A percentile compares a stretch with the other conserved stretches of the same genome.
Conservation (phyloP, 2,329 filamentous ascomycete species). For the Stachybotrys chartarum region DNA sequence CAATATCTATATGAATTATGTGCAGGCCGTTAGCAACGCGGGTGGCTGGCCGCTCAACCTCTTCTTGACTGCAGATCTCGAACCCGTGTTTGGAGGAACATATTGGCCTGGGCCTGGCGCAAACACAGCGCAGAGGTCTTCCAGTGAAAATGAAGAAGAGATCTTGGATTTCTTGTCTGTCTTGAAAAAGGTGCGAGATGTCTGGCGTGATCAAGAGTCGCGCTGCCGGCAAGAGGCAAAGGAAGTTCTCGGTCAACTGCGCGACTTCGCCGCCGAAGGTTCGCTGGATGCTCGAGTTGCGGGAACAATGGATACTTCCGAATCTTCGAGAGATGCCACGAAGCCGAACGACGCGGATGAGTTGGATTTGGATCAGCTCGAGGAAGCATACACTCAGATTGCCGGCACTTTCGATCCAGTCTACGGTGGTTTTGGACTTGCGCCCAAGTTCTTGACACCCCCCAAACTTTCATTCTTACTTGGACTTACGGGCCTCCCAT, state of each 20-base stretch:
- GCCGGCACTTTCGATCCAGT: constrained; percentile 70
- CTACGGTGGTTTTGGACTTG: constrained; percentile 72
- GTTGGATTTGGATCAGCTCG: constrained; percentile 81
- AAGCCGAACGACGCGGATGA: constrained; percentile 29
- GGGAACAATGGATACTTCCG: constrained; percentile 14
- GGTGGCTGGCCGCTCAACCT: constrained; percentile 95
- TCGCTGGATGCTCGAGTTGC: constrained; percentile 46
- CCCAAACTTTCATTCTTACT: constrained; percentile 79
- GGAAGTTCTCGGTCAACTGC: constrained; percentile 72
- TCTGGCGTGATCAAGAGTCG: constrained; percentile 80
- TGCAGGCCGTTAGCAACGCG: constrained; percentile 82
- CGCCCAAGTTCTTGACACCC: constrained; percentile 87
- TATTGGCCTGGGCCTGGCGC: constrained; percentile 80
- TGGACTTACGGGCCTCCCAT: constrained; percentile 63
- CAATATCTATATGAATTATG: constrained; percentile 96
- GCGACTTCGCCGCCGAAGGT: constrained; percentile 84
- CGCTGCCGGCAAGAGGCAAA: constrained; percentile 76
- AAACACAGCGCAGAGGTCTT: constrained; percentile 29
- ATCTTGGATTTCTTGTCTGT: constrained; percentile 78
- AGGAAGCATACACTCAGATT: constrained; percentile 82
- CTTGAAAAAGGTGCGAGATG: constrained; percentile 64
- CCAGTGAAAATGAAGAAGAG: constrained; percentile 39
- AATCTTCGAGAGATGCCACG: background rate
- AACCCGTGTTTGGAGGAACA: constrained; percentile 92
- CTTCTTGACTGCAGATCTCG: constrained; percentile 88